These are phyloP conservation scores for Venturiaceae sp. DNA, from an alignment of 2,329 filamentous ascomycete genomes.

Conservation along the genomic window DNA sequence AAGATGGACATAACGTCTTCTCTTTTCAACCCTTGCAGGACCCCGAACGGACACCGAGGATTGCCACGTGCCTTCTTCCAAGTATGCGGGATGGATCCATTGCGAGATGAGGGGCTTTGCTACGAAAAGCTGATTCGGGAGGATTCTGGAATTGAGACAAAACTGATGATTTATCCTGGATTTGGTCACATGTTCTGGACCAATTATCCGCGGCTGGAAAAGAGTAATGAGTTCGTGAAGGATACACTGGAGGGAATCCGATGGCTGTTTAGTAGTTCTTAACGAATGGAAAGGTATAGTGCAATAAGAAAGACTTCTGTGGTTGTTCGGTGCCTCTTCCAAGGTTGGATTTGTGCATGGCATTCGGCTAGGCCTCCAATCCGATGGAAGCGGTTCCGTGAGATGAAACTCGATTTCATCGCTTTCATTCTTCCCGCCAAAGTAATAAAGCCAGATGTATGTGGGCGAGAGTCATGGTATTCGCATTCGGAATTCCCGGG, in stretches of 20 bases:
- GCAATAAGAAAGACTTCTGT: too few relatives aligned
- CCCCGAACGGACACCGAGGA: background rate
- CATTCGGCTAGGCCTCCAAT: too few relatives aligned
- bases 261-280: conserved; percentile 8
- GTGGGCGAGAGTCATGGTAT: too few relatives aligned
- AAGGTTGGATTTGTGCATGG: too few relatives aligned
- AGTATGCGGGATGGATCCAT: conserved; percentile 10
- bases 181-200: conserved; percentile 8
- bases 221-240: conserved; percentile 2
- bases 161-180: conserved; percentile 11
- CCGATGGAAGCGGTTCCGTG: too few relatives aligned
- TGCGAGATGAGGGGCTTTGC: conserved; percentile 10
- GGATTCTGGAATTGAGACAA: conserved; percentile 9
- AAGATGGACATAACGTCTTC: background rate
- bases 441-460: too few relatives aligned
- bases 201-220: conserved; percentile 3
- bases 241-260: conserved; percentile 7
- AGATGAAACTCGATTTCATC: too few relatives aligned
- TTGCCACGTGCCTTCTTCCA: conserved; percentile 10
- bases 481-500: too few relatives aligned
- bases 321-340: too few relatives aligned
- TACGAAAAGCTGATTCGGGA: conserved; percentile 11
- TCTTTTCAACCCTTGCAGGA: background rate
- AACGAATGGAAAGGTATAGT: too few relatives aligned
- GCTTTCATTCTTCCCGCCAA: too few relatives aligned